A percentile compares a stretch with the other conserved stretches of the same genome.
Conservation (phyloP, 1,284 basidiomycete species). For the Cryptococcus floricola region DNA sequence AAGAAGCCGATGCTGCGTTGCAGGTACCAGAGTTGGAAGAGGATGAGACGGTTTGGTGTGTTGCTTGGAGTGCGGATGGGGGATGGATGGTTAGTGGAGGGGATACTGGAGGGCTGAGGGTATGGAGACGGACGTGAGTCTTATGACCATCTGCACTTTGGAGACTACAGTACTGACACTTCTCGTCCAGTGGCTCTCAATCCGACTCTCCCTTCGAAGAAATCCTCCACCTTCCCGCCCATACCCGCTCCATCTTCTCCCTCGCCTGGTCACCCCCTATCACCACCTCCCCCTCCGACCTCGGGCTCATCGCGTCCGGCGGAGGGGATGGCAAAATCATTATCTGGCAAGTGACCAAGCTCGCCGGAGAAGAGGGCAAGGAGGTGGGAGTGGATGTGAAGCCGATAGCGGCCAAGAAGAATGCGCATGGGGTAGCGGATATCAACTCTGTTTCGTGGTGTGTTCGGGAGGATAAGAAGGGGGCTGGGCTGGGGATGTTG, state of each 20-base stretch:
- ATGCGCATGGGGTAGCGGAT: conserved; percentile 53
- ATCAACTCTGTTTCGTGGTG: conserved; percentile 57
- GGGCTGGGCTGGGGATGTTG: conserved; percentile 43
- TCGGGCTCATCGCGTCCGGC: conserved; percentile 54
- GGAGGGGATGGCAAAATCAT: conserved; percentile 57
- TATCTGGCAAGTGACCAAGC: conserved; percentile 51
- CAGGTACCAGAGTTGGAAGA: conserved; percentile 44
- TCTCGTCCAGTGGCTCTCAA: conserved; percentile 17
- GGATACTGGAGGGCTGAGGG: conserved; percentile 50
- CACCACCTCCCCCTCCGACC: conserved; percentile 6
- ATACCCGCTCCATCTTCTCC: conserved; percentile 40
- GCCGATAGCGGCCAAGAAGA: conserved; percentile 32
- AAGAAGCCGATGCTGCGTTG: conserved; percentile 27
- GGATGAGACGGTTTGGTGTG: conserved; percentile 77
- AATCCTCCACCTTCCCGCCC: conserved; percentile 34
- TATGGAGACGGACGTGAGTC: conserved; percentile 51
- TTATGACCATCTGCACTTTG: not conserved
- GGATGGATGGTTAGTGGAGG: conserved; percentile 65
- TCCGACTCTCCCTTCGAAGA: conserved; percentile 37
- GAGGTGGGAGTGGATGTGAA: conserved; percentile 11
- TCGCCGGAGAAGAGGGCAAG: not conserved
- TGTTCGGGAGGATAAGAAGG: conserved; percentile 29
- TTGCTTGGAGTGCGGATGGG: conserved; percentile 74
- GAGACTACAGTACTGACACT: not conserved
- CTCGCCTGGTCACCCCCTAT: conserved; percentile 32